Percentiles rank a stretch among this genome's conserved stretches.
Conservation (phyloP, 139 green algal species). For the Chlorella sp. region DNA sequence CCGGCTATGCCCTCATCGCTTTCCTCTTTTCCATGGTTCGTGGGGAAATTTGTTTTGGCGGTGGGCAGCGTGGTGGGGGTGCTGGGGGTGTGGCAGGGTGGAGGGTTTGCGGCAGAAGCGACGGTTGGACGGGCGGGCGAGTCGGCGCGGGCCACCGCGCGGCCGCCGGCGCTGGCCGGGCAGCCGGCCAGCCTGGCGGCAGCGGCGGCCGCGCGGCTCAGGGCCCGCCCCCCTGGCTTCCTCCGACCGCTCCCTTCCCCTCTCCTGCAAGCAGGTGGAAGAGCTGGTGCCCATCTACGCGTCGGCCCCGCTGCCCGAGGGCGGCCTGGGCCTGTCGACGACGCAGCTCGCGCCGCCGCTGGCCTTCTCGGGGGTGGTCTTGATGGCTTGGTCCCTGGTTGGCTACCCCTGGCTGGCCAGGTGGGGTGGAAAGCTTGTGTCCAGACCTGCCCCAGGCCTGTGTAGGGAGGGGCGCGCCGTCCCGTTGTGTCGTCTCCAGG, state of each 20-base stretch:
- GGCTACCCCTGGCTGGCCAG: constrained; percentile 49
- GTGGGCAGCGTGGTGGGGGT: neutral
- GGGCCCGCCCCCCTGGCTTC: no score
- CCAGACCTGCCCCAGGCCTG: neutral
- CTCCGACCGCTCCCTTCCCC: neutral
- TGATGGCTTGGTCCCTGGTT: constrained; percentile 49
- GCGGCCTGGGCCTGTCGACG: constrained; percentile 56
- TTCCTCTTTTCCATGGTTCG: constrained; percentile 64
- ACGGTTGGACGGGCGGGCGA: no score
- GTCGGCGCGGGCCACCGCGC: no score
- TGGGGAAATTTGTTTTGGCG: constrained; percentile 9
- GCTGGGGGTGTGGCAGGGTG: neutral
- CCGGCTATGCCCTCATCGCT: constrained; percentile 55
- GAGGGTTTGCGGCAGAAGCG: no score
- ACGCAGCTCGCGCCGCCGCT: constrained; percentile 59
- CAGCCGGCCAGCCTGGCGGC: no score
- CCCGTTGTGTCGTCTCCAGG: neutral
- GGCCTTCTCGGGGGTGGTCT: constrained; percentile 48
- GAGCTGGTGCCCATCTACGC: constrained; percentile 74
- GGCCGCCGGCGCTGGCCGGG: no score
- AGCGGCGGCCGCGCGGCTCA: no score
- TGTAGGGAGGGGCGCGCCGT: neutral
- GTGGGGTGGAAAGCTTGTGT: neutral
- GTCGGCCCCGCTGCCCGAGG: constrained; percentile 43
- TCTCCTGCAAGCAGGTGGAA: constrained; percentile 2